Conservation (phyloP, 1,284 basidiomycete species). For the Rhodotorula glutinis region DNA sequence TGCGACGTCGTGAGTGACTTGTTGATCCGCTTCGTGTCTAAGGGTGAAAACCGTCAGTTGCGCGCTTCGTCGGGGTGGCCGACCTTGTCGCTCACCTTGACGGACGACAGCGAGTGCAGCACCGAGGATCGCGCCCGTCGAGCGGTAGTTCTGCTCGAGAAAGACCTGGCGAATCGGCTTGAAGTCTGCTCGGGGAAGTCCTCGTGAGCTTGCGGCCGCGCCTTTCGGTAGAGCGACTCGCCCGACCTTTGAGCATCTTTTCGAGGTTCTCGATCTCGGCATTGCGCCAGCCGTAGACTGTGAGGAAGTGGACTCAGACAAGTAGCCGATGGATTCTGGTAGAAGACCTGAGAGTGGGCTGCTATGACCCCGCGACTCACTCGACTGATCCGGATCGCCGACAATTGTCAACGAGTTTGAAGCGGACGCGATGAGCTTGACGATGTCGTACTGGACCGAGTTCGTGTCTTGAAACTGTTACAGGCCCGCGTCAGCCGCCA, state of each 20-base stretch:
- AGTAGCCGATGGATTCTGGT: not conserved
- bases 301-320: not conserved
- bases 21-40: constrained; percentile 68
- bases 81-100: constrained; percentile 59
- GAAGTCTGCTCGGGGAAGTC: constrained; percentile 51
- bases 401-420: constrained; percentile 71
- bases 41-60: too few relatives aligned
- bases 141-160: constrained; percentile 84
- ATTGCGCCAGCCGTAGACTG: constrained; percentile 83
- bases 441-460: constrained; percentile 76
- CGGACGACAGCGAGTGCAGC: constrained; percentile 74
- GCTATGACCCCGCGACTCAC: constrained; percentile 48
- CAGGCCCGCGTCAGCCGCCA: not conserved
- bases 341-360: too few relatives aligned
- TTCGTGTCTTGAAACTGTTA: constrained; percentile 79
- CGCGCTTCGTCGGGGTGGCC: not conserved
- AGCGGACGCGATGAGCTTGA: constrained; percentile 64
- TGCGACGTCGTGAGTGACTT: constrained; percentile 75
- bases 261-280: constrained; percentile 75
- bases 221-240: not conserved
- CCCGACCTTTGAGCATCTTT: constrained; percentile 66
- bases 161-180: constrained; percentile 63
- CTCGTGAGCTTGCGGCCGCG: too few relatives aligned
- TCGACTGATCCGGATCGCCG: constrained; percentile 90
- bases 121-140: constrained; percentile 71